phyloP scores from a whole-genome alignment of 805 yeast species.

The Saccharomycopsis sp. region DNA sequence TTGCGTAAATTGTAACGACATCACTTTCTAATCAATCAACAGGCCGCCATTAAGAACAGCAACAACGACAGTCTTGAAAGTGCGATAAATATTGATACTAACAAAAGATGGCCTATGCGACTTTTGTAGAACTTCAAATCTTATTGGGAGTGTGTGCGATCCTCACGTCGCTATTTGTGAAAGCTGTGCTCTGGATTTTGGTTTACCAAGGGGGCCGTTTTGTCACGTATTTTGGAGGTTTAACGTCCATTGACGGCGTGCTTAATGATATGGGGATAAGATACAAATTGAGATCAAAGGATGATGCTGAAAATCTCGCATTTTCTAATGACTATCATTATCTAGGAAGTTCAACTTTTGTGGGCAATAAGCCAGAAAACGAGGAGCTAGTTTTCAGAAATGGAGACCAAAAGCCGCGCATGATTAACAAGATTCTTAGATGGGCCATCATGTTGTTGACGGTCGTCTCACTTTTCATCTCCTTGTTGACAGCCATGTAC shows the following conservation, averaged over 20 bases:
- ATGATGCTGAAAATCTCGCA: not conserved
- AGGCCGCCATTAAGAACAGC: too few relatives aligned
- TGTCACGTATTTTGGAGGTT: not conserved
- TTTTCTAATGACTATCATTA: not conserved
- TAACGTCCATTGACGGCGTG: not conserved
- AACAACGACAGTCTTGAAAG: too few relatives aligned
- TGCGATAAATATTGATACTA: too few relatives aligned
- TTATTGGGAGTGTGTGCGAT: not conserved
- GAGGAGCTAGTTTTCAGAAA: not conserved
- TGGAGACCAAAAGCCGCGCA: not conserved
- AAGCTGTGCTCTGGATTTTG: not conserved
- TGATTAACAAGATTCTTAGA: not conserved
- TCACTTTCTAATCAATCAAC: too few relatives aligned
- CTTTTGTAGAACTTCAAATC: not conserved
- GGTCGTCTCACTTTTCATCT: not conserved
- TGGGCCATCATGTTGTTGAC: not conserved
- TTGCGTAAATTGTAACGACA: too few relatives aligned
- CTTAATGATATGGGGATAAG: not conserved
- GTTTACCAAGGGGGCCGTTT: not conserved
- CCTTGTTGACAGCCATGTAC: not conserved
- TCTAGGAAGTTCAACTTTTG: not conserved
- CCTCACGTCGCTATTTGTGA: not conserved
- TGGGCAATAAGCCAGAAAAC: not conserved
- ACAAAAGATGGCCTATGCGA: not conserved
- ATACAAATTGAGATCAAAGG: not conserved